A percentile compares a stretch with the other conserved stretches of the same genome.
These are phyloP conservation scores for Malbranchea zuffiana DNA, from an alignment of 2,329 filamentous ascomycete genomes.

Conservation along the genomic window DNA sequence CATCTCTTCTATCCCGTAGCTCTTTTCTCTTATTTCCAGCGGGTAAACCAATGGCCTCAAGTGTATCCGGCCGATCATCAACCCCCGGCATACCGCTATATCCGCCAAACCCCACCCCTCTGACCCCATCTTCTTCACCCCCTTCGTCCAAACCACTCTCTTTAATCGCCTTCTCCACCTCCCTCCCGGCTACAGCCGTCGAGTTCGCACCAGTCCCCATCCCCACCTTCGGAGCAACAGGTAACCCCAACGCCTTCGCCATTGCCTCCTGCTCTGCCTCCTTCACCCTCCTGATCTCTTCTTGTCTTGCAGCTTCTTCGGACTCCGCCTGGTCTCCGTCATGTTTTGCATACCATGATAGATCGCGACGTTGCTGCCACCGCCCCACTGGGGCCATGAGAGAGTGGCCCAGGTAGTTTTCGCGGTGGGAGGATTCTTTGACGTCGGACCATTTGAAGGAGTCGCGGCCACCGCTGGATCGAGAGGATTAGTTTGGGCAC, in stretches of 20 bases:
- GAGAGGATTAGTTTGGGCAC: not conserved
- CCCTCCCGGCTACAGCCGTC: constrained; percentile 51
- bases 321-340: constrained; percentile 48
- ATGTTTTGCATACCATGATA: constrained; percentile 54
- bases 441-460: constrained; percentile 98
- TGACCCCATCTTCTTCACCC: constrained; percentile 18
- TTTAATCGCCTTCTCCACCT: constrained; percentile 45
- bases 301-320: constrained; percentile 38
- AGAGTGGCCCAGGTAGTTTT: constrained; percentile 83
- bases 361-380: constrained; percentile 71
- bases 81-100: constrained; percentile 21
- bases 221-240: constrained; percentile 48
- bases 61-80: constrained; percentile 18
- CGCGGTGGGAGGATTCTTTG: constrained; percentile 71
- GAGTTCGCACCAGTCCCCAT: constrained; percentile 55
- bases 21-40: constrained; percentile 9
- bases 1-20: constrained; percentile 24
- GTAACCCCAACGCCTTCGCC: constrained; percentile 68
- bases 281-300: constrained; percentile 72
- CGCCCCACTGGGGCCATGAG: constrained; percentile 84
- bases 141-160: constrained; percentile 26
- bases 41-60: constrained; percentile 19
- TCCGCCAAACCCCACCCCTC: constrained; percentile 27
- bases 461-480: constrained; percentile 61
- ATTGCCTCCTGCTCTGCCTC: constrained; percentile 90